Evolutionary conservation across 331 rosid species (phyloP), one percentile per base, ranked within the genome.

Genomic region (Spiraea crenata): DNA sequence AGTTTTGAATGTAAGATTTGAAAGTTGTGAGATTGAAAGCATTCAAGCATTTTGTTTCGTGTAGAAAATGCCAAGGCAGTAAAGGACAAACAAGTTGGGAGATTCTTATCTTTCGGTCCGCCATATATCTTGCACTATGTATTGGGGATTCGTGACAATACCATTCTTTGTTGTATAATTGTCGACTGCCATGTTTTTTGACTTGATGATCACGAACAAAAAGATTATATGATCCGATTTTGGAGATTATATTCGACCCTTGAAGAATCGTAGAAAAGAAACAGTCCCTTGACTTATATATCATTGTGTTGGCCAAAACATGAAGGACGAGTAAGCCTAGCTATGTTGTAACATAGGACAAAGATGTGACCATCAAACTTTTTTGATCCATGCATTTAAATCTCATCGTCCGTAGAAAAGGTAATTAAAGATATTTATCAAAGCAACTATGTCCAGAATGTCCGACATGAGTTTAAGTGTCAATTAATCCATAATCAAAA

Each of bases 1-100:
- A 25, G 2, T 25, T 25, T 0, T 25, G 31, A 25, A 25, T 2
- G 2, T 25, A 25, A 25, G 31, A 25, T 25, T 25, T 25, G 31
- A 25, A n/a, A n/a, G n/a, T 37, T 67, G 37, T 20, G 44, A 62
- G 34, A 48, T 39, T 61, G 56, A 56, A 66, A 44, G 64, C 73
- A 70, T 71, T 41, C 20, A 66, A 38, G 64, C 73, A 70, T 71
- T 41, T 34, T 47, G 70, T 45, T 25, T 6, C 70, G 67, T 48
- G 64, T 69, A 59, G 35, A 78, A 82, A 16, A 82, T 80, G 87
- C 75, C 84, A 76, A 71, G 1, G 5, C 84, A 74, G 83, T 75
- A 72, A 3, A 70, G 67, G 87, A 83, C 90, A 85, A 85, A 79
- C 82, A 46, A 80, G 80, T 78, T 84, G 83, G 70, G 0, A 50